These are phyloP conservation scores for Cercophora newfieldiana DNA, from an alignment of 495 filamentous ascomycete genomes.

Conservation along the genomic window DNA sequence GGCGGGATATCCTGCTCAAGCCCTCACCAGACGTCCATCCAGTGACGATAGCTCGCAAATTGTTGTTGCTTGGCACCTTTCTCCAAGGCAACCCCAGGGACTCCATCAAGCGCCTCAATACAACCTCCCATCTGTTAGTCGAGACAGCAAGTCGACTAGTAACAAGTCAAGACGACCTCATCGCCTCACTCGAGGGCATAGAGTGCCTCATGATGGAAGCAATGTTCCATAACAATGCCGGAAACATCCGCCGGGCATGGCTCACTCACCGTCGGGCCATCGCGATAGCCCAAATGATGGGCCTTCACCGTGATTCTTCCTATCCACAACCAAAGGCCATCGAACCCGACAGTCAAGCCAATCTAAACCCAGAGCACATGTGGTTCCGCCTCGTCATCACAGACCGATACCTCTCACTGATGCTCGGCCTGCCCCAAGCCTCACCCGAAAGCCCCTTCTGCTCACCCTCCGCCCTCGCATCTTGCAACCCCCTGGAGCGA, in stretches of 20 bases:
- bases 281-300: conserved; percentile 43
- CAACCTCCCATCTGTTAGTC: conserved; percentile 31
- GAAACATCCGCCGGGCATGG: conserved; percentile 48
- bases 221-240: conserved; percentile 45
- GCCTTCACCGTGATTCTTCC: conserved; percentile 37
- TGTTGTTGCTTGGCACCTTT: conserved; percentile 44
- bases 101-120: conserved; percentile 14
- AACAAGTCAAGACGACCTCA: conserved; percentile 48
- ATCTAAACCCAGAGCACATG: conserved; percentile 24
- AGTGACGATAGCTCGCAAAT: conserved; percentile 42
- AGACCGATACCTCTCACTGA: conserved; percentile 33
- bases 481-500: conserved; percentile 27
- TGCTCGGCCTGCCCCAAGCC: conserved; percentile 35
- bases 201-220: conserved; percentile 52
- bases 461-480: conserved; percentile 17
- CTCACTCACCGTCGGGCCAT: conserved; percentile 47
- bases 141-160: conserved; percentile 45
- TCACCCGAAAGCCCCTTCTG: conserved; percentile 24
- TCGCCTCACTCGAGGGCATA: conserved; percentile 47
- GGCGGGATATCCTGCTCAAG: neutral
- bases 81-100: conserved; percentile 33
- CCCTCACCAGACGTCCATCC: conserved; percentile 37
- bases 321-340: conserved; percentile 17
- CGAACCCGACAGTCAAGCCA: conserved; percentile 4
- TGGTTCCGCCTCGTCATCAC: conserved; percentile 38